Evolutionary conservation across 2,329 filamentous ascomycete genomes (phyloP).

Genomic region (Xylariaceae sp.): DNA sequence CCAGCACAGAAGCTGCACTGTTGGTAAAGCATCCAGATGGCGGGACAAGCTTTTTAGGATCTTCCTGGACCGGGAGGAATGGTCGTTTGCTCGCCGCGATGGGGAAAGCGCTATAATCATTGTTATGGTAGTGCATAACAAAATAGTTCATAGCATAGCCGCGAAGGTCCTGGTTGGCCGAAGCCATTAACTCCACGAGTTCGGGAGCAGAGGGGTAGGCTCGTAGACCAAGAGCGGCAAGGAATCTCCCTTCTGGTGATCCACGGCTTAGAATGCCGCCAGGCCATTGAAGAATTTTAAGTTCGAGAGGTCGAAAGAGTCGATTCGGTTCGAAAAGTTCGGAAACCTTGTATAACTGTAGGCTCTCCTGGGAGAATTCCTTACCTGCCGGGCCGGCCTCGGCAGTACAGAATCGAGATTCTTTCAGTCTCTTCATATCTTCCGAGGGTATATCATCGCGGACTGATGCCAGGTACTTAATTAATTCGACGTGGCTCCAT

Average conservation of each 20-base stretch:
- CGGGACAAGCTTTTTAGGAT: constrained; percentile 57
- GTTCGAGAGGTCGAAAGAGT: constrained; percentile 58
- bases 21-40: constrained; percentile 82
- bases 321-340: constrained; percentile 79
- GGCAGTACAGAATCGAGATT: constrained; percentile 76
- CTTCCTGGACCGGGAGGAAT: constrained; percentile 69
- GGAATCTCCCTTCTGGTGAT: constrained; percentile 68
- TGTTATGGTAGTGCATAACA: constrained; percentile 69
- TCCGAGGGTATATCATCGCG: constrained; percentile 77
- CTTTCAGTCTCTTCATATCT: constrained; percentile 72
- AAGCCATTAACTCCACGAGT: constrained; percentile 72
- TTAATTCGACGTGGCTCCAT: constrained; percentile 91
- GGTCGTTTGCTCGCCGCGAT: constrained; percentile 49
- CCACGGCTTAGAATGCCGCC: constrained; percentile 58
- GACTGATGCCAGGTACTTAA: constrained; percentile 90
- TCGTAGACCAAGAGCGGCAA: constrained; percentile 67
- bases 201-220: constrained; percentile 65
- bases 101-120: constrained; percentile 65
- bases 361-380: constrained; percentile 47
- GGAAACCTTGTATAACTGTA: constrained; percentile 61
- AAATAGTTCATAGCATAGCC: constrained; percentile 74
- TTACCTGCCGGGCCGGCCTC: constrained; percentile 55
- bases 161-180: constrained; percentile 52
- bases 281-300: constrained; percentile 81
- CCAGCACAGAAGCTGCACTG: constrained; percentile 66